Evolutionary conservation across 2,329 filamentous ascomycete genomes (phyloP).

Genomic region (Huntiella omanensis): DNA sequence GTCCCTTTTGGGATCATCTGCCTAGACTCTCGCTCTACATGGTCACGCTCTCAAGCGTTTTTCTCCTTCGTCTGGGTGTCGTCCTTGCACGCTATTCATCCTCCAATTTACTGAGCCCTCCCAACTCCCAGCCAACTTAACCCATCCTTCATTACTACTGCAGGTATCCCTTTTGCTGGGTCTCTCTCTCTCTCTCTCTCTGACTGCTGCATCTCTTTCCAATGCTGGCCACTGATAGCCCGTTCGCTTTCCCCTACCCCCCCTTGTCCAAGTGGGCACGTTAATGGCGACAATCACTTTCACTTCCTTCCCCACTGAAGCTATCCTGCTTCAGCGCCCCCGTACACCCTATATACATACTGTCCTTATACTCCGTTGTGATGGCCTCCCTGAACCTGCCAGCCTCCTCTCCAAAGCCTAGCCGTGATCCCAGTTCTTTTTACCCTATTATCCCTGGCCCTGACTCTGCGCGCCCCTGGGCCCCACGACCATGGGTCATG

Average conservation of each 20-base stretch:
- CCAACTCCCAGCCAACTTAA: too few relatives aligned
- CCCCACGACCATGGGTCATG: conserved; percentile 3
- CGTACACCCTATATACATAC: neutral
- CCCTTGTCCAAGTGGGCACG: conserved; percentile 2
- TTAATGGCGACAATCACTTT: neutral
- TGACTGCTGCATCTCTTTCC: too few relatives aligned
- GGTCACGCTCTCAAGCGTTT: too few relatives aligned
- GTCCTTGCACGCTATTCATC: too few relatives aligned
- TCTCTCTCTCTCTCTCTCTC: too few relatives aligned
- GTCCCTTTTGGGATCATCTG: too few relatives aligned
- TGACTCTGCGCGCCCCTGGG: conserved; percentile 4
- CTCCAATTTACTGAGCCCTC: too few relatives aligned
- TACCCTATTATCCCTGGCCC: conserved; percentile 2
- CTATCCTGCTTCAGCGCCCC: neutral
- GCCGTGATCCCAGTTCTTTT: neutral
- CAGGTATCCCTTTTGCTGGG: too few relatives aligned
- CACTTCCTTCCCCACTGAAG: neutral
- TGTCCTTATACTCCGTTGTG: neutral
- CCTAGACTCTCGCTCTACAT: too few relatives aligned
- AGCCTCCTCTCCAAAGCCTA: conserved; percentile 7
- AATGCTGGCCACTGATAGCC: too few relatives aligned
- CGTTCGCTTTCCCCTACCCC: neutral
- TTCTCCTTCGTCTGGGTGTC: too few relatives aligned
- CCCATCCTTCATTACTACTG: too few relatives aligned
- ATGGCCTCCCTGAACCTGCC: conserved; percentile 10